Percentiles rank a stretch among this genome's conserved stretches.
phyloP scores from a whole-genome alignment of 2,329 filamentous ascomycete species.

The Paradendryphiella salina region DNA sequence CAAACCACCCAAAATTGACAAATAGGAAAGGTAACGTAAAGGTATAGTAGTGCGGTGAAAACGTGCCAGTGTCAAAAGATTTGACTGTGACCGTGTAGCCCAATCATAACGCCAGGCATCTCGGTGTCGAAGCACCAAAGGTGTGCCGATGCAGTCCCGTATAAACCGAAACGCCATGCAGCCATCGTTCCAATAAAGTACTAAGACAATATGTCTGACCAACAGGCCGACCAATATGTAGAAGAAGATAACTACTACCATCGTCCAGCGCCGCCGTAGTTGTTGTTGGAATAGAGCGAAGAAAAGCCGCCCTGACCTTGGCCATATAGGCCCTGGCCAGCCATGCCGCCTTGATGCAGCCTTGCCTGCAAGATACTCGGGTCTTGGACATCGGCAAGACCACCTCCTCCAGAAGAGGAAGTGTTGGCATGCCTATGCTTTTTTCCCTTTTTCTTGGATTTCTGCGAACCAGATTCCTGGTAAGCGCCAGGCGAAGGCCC shows the following conservation, averaged over 20 bases:
- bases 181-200: constrained; percentile 37
- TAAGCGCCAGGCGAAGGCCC: constrained; percentile 81
- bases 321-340: constrained; percentile 87
- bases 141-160: constrained; percentile 47
- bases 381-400: constrained; percentile 99
- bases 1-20: constrained; percentile 38
- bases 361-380: constrained; percentile 98
- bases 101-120: constrained; percentile 46
- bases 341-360: constrained; percentile 83
- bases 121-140: constrained; percentile 37
- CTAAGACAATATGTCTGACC: constrained; percentile 40
- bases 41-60: constrained; percentile 42
- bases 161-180: constrained; percentile 46
- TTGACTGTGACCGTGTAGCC: constrained; percentile 31
- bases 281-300: constrained; percentile 72
- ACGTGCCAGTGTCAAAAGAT: constrained; percentile 38
- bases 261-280: constrained; percentile 47
- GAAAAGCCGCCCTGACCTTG: constrained; percentile 93
- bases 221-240: constrained; percentile 35
- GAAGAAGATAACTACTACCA: constrained; percentile 44
- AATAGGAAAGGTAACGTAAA: constrained; percentile 30
- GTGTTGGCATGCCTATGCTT: constrained; percentile 99
- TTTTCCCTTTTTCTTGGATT: constrained; percentile 99
- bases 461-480: constrained; percentile 84
- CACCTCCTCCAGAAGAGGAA: constrained; percentile 99